phyloP scores from a whole-genome alignment of 371 early-diverging fungal species.

The Rhizomucor miehei region DNA sequence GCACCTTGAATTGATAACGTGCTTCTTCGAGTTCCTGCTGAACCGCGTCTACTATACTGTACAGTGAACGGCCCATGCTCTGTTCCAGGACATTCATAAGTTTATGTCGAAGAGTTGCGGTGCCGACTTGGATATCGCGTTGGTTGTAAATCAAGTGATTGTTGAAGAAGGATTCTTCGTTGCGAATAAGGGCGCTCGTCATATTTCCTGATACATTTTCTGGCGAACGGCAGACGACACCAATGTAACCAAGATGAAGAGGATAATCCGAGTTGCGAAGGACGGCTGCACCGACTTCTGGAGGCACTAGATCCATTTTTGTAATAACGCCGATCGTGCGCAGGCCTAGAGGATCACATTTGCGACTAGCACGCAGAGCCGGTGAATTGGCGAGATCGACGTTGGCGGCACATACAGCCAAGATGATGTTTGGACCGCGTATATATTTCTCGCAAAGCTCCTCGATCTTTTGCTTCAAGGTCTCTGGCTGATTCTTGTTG shows the following conservation, averaged over 20 bases:
- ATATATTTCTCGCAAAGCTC: slow-evolving; percentile 94
- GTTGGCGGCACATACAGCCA: slow-evolving; percentile 98
- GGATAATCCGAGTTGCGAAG: slow-evolving; percentile 91
- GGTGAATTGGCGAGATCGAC: slow-evolving; percentile 99
- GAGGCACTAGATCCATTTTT: slow-evolving; percentile 97
- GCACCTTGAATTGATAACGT: slow-evolving; percentile 96
- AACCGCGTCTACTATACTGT: slow-evolving; percentile 83
- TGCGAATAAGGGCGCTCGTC: slow-evolving; percentile 64
- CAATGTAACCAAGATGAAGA: slow-evolving; percentile 95
- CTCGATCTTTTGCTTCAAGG: slow-evolving; percentile 91
- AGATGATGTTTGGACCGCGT: slow-evolving; percentile 90
- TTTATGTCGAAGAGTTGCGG: slow-evolving; percentile 74
- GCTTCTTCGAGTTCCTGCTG: slow-evolving; percentile 92
- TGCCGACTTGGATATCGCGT: slow-evolving; percentile 77
- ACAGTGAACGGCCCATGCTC: slow-evolving; percentile 85
- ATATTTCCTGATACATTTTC: slow-evolving; percentile 43
- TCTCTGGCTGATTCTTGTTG: slow-evolving; percentile 90
- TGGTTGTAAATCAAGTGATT: slow-evolving; percentile 60
- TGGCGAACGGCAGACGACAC: slow-evolving; percentile 89
- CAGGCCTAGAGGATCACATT: slow-evolving; percentile 90
- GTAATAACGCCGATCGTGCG: slow-evolving; percentile 99
- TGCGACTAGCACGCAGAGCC: slow-evolving; percentile 89
- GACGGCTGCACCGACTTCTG: slow-evolving; percentile 77
- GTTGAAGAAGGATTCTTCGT: slow-evolving; percentile 71
- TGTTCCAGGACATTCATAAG: slow-evolving; percentile 89